Conservation (phyloP, 129 eudicot genomes). For the carrot (Daucus carota) region DH1_v3.0 NC_030384.2:42398001-42398500, state of each 20-base stretch:
- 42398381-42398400: background rate
- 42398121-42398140: constrained; percentile 89
- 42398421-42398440: background rate
- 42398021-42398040: background rate
- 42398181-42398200: constrained; percentile 99
- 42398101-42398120: constrained; percentile 91
- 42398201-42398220: constrained; percentile 84
- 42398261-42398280: constrained; percentile 14
- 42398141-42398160: constrained; percentile 76
- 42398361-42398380: background rate
- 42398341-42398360: background rate
- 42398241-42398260: constrained; percentile 66
- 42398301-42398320: background rate
- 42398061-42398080: background rate
- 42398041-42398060: background rate
- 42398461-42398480: background rate
- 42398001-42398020: background rate
- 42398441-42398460: background rate
- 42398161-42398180: constrained; percentile 94
- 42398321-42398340: background rate
- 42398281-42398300: background rate
- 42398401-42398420: background rate
- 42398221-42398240: constrained; percentile 62
- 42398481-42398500: background rate
- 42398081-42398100: constrained; percentile 5